Evolutionary conservation across 352 stramenopile genomes (phyloP), one percentile per base, ranked within the genome.

Genomic region (Lagenidium sp.): DNA sequence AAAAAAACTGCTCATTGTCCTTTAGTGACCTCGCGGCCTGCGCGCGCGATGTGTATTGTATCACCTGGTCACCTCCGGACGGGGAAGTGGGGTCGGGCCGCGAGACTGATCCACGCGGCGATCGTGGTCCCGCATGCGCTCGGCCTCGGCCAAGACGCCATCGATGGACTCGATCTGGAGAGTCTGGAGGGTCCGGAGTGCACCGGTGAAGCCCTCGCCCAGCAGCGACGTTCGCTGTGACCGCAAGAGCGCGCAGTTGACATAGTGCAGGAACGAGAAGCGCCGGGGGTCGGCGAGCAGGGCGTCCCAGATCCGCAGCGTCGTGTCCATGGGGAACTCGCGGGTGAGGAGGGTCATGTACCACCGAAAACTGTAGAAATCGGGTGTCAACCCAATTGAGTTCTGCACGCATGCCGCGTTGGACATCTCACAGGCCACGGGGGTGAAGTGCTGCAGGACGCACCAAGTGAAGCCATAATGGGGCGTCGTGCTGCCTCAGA

Each of bases 261-360:
- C 57, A 48, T 85, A 87, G 46, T 85, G 71, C 8, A 87, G 32
- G 34, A 87, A 82, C 41, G 66, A 71, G 49, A 87, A 87, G 8
- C 71, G 66, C 51, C 69, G 79, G 16, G 66, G 37, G 36, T 85
- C 71, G 0, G 68, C 53, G 3, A 87, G 57, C 19, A 87, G 46
- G 2, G 75, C 44, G 38, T 87, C 71, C 69, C 75, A 87, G 23
- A 87, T 46, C 10, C 62, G 65, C 36, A 83, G 60, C 18, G 71
- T 85, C 18, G 50, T 47, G 2, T 36, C 16, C 54, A 87, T 83
- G 7, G 62, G 31, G n/a, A 87, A 85, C 35, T 87, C 70, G 11
- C 71, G 68, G 0, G 60, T 47, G 8, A 85, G 44, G 0, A 85
- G 65, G 16, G 69, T 76, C 61, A 79, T 84, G 60, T 85, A 87